phyloP scores from a whole-genome alignment of 2,329 filamentous ascomycete genomes.

The Penicillium sp. region DNA sequence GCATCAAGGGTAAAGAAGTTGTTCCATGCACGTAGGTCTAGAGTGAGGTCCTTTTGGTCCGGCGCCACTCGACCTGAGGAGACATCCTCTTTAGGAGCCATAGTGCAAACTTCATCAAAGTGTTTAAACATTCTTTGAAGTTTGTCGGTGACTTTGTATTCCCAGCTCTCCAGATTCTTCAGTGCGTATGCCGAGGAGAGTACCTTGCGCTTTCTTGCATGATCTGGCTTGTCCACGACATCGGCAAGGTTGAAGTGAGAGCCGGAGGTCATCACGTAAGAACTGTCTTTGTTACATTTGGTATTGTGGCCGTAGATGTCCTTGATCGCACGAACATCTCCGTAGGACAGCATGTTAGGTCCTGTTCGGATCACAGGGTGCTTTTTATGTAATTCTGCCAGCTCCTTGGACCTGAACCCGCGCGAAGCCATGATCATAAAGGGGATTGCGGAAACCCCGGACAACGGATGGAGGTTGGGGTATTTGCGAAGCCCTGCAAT shows the following conservation, averaged over 20 bases:
- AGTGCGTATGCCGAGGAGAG: slow-evolving; percentile 54
- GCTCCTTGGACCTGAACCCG: slow-evolving; percentile 45
- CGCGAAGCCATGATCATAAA: slow-evolving; percentile 49
- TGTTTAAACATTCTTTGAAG: slow-evolving; percentile 45
- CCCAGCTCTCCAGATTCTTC: slow-evolving; percentile 57
- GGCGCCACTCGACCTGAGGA: slow-evolving; percentile 24
- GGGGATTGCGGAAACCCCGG: slow-evolving; percentile 48
- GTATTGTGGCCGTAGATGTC: slow-evolving; percentile 55
- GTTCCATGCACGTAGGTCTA: slow-evolving; percentile 54
- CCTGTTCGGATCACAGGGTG: slow-evolving; percentile 49
- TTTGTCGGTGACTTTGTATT: slow-evolving; percentile 57
- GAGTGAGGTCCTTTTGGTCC: slow-evolving; percentile 30
- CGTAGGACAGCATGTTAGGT: slow-evolving; percentile 48
- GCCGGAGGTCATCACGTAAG: slow-evolving; percentile 49
- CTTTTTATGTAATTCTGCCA: slow-evolving; percentile 48
- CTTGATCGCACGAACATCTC: slow-evolving; percentile 47
- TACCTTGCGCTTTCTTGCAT: slow-evolving; percentile 53
- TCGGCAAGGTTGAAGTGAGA: slow-evolving; percentile 55
- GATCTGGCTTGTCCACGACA: slow-evolving; percentile 53
- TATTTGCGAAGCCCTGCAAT: slow-evolving; percentile 47
- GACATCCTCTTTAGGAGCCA: slow-evolving; percentile 33
- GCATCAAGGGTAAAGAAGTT: slow-evolving; percentile 60
- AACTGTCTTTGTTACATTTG: slow-evolving; percentile 51
- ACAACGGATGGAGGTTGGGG: slow-evolving; percentile 45
- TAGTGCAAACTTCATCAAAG: slow-evolving; percentile 44